A percentile compares a stretch with the other conserved stretches of the same genome.
These are phyloP conservation scores for Tetragonia tetragonoides DNA, from an alignment of 148 eudicot genomes.

Conservation along the genomic window DNA sequence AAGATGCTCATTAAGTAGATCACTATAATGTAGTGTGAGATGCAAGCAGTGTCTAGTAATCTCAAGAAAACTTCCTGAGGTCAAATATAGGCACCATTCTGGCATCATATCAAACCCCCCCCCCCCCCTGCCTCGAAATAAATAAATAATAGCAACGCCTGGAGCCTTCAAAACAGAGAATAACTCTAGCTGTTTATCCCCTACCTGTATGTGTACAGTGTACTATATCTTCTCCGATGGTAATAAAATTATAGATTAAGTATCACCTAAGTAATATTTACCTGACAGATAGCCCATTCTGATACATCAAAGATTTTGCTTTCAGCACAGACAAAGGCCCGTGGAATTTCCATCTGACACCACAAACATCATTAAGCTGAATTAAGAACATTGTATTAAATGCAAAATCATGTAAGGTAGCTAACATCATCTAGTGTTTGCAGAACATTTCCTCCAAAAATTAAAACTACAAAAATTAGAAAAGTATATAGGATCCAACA, in stretches of 20 bases:
- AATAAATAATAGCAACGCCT: too few species aligned
- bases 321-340: conserved; percentile 97
- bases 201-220: conserved; percentile 43
- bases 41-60: too few species aligned
- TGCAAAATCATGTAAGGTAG: neutral
- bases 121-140: too few species aligned
- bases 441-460: conserved; percentile 6
- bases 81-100: too few species aligned
- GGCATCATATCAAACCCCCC: too few species aligned
- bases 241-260: too few species aligned
- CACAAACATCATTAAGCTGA: conserved; percentile 22
- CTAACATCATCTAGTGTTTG: neutral
- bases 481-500: neutral
- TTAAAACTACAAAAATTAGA: neutral
- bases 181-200: too few species aligned
- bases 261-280: neutral
- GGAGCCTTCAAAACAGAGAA: too few species aligned
- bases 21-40: too few species aligned
- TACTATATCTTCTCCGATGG: too few species aligned
- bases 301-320: conserved; percentile 94
- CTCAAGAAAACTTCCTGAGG: too few species aligned
- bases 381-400: neutral
- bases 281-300: conserved; percentile 99
- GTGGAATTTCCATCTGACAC: conserved; percentile 84
- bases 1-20: neutral